Base-by-base conservation (phyloP, 1,284 basidiomycete genomes). In the Mycena sp. region DNA sequence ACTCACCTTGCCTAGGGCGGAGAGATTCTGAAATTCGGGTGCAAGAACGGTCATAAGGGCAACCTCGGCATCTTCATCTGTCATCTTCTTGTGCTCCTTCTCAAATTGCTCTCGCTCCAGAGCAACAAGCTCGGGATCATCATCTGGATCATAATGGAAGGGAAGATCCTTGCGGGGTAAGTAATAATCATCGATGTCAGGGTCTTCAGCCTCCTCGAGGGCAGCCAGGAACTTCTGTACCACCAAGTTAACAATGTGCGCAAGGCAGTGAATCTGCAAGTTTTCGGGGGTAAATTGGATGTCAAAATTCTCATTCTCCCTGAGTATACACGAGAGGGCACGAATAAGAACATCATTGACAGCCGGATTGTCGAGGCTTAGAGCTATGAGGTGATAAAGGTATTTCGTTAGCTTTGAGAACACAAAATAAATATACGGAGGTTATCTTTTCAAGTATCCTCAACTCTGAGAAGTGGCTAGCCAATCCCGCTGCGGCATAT, bases 281-380 rank as follows among this genome's bases (percentile, higher is more conserved):
- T 59, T 54, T 21, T 26, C 49, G 12, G 56, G 19, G 16, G 49
- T 43, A 32, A 53, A 62, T 21, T 48, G 60, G 17, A 49, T 45
- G n/a, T 48, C 61, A 44, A 67, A 69, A n/a, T n/a, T n/a, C n/a
- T n/a, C n/a, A 6, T 61, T 49, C n/a, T 56, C 41, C 9, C 71
- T 38, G 19, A 74, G 63, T 17, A 59, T 30, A 7, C 58, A 48
- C 19, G 70, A 64, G 6, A 67, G 58, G 7, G 69, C 68, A 10
- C 28, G 12, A 30, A 73, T 26, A n/a, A 76, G 63, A 10, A 75
- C 71, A 58, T 76, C 69, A 40, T 76, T 76, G 19, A 68, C 67
- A 12, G 70, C 58, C 0, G 75, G 76, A 66, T 79, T 79, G 65
- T 78, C 72, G 6, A 69, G 72, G 6, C 72, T 71, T 4, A 77